Conservation (phyloP, 495 filamentous ascomycete species). For the Neurospora intermedia region DNA sequence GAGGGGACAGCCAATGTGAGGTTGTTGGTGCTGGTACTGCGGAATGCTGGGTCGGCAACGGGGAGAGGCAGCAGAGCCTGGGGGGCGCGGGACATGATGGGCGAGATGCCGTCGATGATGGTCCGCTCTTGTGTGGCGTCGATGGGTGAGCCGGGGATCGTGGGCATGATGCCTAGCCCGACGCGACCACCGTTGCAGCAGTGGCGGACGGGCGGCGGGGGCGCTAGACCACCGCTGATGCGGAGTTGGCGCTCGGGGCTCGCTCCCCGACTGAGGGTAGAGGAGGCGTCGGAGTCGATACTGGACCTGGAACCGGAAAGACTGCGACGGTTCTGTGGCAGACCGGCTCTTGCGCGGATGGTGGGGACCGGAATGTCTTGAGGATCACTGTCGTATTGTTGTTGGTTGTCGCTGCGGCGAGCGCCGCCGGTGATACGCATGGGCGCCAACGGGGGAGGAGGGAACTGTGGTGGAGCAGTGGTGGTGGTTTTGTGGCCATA, state of each 20-base stretch:
- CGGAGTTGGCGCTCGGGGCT: background rate
- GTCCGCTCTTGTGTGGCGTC: constrained; percentile 6
- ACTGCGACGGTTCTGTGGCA: constrained; percentile 2
- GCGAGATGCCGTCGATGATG: constrained; percentile 10
- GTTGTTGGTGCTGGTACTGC: background rate
- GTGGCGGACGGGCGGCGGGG: background rate
- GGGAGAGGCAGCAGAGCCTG: background rate
- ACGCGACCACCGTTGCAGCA: background rate
- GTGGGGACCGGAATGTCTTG: constrained; percentile 1
- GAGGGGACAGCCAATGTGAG: background rate
- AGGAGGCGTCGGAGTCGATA: constrained; percentile 11
- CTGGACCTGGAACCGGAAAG: constrained; percentile 6
- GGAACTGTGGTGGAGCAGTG: constrained; percentile 12
- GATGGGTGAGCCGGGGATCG: constrained; percentile 12
- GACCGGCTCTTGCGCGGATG: constrained; percentile 2
- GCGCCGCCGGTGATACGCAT: constrained; percentile 5
- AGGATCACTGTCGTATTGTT: background rate
- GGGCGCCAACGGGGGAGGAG: constrained; percentile 23
- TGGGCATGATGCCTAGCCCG: constrained; percentile 4
- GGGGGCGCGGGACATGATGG: constrained; percentile 13
- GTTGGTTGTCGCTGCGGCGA: background rate
- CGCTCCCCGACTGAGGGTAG: constrained; percentile 3
- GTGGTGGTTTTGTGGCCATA: constrained; percentile 11
- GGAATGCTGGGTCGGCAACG: background rate
- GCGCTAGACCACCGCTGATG: background rate